Evolutionary conservation across 805 yeast genomes (phyloP).

Genomic region (Candida taoyuanica): DNA sequence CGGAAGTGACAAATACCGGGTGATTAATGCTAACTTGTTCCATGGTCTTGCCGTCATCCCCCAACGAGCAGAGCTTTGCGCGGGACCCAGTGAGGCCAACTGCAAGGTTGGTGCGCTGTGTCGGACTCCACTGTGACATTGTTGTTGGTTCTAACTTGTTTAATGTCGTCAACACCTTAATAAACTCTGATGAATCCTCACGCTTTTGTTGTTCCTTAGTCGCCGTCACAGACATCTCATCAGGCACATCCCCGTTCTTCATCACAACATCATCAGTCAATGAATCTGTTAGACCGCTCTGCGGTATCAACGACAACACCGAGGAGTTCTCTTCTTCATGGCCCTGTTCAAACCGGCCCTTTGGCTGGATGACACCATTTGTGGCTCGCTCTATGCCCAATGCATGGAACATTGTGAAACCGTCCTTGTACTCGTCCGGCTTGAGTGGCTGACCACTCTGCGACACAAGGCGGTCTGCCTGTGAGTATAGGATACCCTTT

Average conservation of each 20-base stretch:
- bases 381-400: constrained; percentile 38
- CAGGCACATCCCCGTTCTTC: neutral
- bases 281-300: neutral
- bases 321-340: constrained; percentile 1
- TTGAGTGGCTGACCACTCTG: constrained; percentile 29
- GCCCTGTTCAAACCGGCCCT: constrained; percentile 16
- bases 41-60: constrained; percentile 18
- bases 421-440: constrained; percentile 19
- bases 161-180: constrained; percentile 35
- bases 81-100: constrained; percentile 48
- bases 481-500: constrained; percentile 75
- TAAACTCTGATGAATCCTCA: constrained; percentile 24
- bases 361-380: constrained; percentile 24
- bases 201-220: constrained; percentile 1
- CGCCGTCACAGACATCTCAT: no score
- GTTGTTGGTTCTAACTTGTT: constrained; percentile 40
- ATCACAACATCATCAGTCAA: neutral
- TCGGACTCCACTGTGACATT: constrained; percentile 55
- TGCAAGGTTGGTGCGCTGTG: constrained; percentile 40
- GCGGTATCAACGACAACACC: neutral
- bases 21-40: constrained; percentile 26
- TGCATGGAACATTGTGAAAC: constrained; percentile 52
- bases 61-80: constrained; percentile 38
- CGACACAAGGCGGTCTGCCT: constrained; percentile 55
- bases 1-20: constrained; percentile 25